phyloP scores from a whole-genome alignment of 345 rosid genomes.

The Laguncularia racemosa region DNA sequence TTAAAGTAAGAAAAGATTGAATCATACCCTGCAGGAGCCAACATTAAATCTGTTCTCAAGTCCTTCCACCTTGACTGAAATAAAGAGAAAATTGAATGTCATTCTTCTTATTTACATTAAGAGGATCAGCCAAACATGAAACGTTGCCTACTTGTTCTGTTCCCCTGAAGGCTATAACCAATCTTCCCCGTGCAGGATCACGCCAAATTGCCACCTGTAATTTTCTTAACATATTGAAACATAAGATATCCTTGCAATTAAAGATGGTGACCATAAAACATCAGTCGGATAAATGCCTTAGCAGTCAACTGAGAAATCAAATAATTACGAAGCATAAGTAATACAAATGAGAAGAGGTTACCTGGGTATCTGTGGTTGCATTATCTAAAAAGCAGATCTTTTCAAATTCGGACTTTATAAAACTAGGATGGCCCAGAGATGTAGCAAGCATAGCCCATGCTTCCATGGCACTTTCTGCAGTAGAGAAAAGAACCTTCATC shows the following conservation, averaged over 20 bases:
- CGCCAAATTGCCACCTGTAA: conserved; percentile 95
- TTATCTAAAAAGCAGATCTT: conserved; percentile 88
- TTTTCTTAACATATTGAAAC: conserved; percentile 19
- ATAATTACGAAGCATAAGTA: neutral
- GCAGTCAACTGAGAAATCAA: neutral
- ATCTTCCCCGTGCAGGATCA: conserved; percentile 64
- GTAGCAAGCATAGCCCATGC: conserved; percentile 99
- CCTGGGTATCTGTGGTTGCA: conserved; percentile 82
- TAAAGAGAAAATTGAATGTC: conserved; percentile 4
- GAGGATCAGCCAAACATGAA: conserved; percentile 7
- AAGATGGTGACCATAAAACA: neutral
- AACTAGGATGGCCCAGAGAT: conserved; percentile 90
- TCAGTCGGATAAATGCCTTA: neutral
- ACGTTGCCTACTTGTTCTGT: conserved; percentile 75
- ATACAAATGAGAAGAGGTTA: conserved; percentile 18
- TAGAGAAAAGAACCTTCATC: conserved; percentile 75
- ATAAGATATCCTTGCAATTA: neutral
- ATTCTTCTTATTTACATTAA: conserved; percentile 3
- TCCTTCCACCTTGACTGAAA: conserved; percentile 92
- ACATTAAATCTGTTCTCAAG: conserved; percentile 82
- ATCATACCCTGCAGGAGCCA: conserved; percentile 81
- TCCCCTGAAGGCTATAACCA: conserved; percentile 92
- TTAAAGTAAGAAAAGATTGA: conserved; percentile 1
- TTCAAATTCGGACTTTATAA: conserved; percentile 93
- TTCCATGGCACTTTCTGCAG: conserved; percentile 97